Evolutionary conservation across 139 green algal genomes (phyloP), one percentile per base, ranked within the genome.

Genomic region (Haematococcus sp.): DNA sequence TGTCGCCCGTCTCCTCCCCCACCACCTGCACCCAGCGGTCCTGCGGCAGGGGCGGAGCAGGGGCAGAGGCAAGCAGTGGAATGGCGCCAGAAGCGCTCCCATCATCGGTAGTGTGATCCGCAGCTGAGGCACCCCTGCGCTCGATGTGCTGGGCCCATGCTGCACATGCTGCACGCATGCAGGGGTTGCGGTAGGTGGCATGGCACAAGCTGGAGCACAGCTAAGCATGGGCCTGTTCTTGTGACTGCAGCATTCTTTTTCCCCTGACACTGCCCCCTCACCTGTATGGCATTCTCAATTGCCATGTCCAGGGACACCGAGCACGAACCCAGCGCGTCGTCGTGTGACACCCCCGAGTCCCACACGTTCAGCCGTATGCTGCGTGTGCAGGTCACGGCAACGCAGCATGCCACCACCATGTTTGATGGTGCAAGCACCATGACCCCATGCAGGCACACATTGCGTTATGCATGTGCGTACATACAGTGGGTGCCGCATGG

Each of bases 11-110:
- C 3, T 81, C 78, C 4, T 33, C 74, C 16, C 78, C 82, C 20
- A n/a, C 61, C 22, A 88, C 68, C 1, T 76, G 74, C 25, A 78
- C n/a, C 82, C 82, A 88, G 9, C 78, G 82, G 63, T 88, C 82
- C 78, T 84, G 70, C 28, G 33, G n/a, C 25, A 4, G 51, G 65
- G 7, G n/a, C n/a, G n/a, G n/a, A n/a, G n/a, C n/a, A n/a, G n/a
- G n/a, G n/a, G n/a, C 63, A 54, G 27, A 40, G 7, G 13, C 63
- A 25, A 64, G 23, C n/a, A 28, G 13, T 64, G 23, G 9, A 28
- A 9, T 32, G 56, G 56, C 56, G n/a, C 19, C 17, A 64, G 56
- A 15, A 32, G 13, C 9, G 23, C 23, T 64, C 19, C 17, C 56
- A 64, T 32, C 17, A 25, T 28, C 56, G 13, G n/a, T 28, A 64